Evolutionary conservation across 148 eudicot genomes (phyloP).

Genomic region (Rhododendron henanense): DNA sequence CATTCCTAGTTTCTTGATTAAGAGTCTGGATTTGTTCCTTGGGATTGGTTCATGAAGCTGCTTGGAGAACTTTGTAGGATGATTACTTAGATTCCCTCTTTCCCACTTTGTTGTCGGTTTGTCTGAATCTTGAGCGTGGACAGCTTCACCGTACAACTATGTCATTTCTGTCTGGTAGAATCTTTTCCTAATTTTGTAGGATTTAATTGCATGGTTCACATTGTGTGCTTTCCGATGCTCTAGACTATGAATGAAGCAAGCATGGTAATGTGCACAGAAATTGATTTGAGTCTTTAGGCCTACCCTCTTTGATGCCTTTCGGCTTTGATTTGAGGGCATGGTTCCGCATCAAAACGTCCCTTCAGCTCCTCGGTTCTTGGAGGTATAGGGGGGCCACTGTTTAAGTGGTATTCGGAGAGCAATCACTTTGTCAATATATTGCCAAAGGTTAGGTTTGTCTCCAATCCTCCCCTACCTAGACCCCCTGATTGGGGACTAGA

Average conservation of each 20-base stretch:
- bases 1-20: neutral
- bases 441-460: neutral
- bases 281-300: neutral
- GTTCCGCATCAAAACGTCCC: too few species aligned
- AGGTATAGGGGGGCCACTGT: too few species aligned
- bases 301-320: neutral
- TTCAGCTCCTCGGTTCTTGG: too few species aligned
- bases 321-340: neutral
- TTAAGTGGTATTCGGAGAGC: too few species aligned
- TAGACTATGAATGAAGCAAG: neutral
- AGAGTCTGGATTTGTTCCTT: neutral
- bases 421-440: neutral
- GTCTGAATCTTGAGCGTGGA: neutral
- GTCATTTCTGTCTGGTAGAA: neutral
- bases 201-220: neutral
- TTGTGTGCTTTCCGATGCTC: neutral
- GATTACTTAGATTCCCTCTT: neutral
- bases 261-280: neutral
- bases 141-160: neutral
- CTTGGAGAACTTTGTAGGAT: neutral
- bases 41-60: neutral
- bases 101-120: neutral
- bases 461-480: neutral
- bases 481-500: neutral
- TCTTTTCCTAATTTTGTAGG: neutral